phyloP scores from a whole-genome alignment of 495 filamentous ascomycete genomes.

The Melanomma pulvis-pyrius region DNA sequence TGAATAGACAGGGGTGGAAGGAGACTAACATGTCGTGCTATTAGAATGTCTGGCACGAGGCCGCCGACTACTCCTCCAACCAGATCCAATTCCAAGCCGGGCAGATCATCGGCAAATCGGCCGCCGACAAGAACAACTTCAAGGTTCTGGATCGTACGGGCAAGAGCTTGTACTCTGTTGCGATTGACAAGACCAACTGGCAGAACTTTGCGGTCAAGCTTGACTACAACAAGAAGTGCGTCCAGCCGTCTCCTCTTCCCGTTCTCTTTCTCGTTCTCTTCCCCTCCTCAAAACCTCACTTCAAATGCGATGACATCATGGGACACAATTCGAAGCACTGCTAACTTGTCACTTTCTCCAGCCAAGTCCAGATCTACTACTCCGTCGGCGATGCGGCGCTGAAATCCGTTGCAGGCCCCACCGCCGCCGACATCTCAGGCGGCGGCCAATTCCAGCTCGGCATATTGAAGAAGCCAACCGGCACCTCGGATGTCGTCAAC shows the following conservation, averaged over 20 bases:
- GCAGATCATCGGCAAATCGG: conserved; percentile 35
- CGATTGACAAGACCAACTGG: conserved; percentile 30
- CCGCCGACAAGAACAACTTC: conserved; percentile 35
- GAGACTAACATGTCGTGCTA: not conserved
- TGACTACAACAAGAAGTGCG: conserved; percentile 35
- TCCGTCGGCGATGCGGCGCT: conserved; percentile 28
- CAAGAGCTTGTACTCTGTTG: conserved; percentile 30
- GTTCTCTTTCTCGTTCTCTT: not conserved
- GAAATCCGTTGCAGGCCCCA: conserved; percentile 23
- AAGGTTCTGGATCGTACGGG: conserved; percentile 36
- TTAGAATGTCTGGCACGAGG: conserved; percentile 39
- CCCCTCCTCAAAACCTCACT: not conserved
- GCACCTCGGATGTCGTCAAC: conserved; percentile 36
- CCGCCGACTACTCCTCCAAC: conserved; percentile 36
- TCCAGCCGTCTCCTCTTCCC: not conserved
- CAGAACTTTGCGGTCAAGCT: conserved; percentile 39
- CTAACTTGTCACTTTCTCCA: not conserved
- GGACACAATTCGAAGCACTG: not conserved
- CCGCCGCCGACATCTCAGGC: conserved; percentile 25
- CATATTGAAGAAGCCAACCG: conserved; percentile 38
- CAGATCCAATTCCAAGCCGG: conserved; percentile 36
- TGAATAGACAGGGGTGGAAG: not conserved
- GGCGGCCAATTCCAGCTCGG: conserved; percentile 37
- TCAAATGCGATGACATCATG: not conserved
- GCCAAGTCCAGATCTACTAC: conserved; percentile 36